Conservation (phyloP, 106 monocot genomes). For the Dioscorea zingiberensis region DNA sequence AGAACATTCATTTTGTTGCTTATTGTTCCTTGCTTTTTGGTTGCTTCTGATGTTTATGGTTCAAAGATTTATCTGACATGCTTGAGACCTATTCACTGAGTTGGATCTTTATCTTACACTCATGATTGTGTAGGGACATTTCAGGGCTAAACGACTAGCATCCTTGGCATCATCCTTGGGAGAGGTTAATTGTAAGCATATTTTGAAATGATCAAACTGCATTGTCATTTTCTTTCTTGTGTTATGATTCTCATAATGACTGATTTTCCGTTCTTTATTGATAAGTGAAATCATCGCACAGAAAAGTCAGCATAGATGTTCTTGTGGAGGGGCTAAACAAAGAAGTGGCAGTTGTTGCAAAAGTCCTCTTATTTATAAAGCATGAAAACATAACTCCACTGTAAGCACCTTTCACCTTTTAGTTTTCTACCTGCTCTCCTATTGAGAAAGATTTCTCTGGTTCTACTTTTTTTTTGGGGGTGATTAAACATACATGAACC, state of each 20-base stretch:
- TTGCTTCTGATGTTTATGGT: neutral
- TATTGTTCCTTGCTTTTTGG: neutral
- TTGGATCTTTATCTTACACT: neutral
- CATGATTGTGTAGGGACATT: constrained; percentile 38
- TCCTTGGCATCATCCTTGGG: constrained; percentile 44
- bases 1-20: neutral
- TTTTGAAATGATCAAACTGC: too few relatives aligned
- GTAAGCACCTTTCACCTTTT: constrained; percentile 33
- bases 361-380: constrained; percentile 66
- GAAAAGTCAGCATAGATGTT: constrained; percentile 33
- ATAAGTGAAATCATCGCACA: constrained; percentile 59
- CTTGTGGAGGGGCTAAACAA: constrained; percentile 80
- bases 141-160: constrained; percentile 46
- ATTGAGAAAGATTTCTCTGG: too few relatives aligned
- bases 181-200: constrained; percentile 57
- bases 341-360: constrained; percentile 49
- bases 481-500: too few relatives aligned
- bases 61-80: neutral
- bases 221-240: too few relatives aligned
- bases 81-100: too few relatives aligned
- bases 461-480: too few relatives aligned
- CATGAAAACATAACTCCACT: constrained; percentile 72
- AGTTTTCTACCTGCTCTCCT: too few relatives aligned
- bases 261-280: neutral
- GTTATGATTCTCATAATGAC: too few relatives aligned